Evolutionary conservation across 345 rosid genomes (phyloP), one percentile per base, ranked within the genome.

Genomic region (Corchorus capsularis): DNA sequence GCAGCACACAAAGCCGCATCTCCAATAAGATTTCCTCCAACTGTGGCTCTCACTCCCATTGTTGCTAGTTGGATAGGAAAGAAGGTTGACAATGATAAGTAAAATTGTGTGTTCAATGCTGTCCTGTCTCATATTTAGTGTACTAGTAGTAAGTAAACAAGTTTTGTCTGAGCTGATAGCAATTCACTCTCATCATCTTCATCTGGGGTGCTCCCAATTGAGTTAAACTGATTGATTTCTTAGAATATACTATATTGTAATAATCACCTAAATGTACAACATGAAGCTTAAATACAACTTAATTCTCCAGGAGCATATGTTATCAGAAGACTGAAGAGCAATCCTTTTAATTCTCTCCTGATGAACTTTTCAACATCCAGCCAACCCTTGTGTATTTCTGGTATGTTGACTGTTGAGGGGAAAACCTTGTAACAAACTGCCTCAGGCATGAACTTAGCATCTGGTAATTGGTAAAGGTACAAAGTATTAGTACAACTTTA

Each of bases 1-100:
- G 98, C 97, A 11, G 98, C 99, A 0, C 99, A 95, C 77, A 95
- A 95, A 83, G 99, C 98, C 59, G 98, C 99, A 3, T 95, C 99
- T 16, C 99, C 96, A 0, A 93, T 93, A 6, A 86, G 98, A 88
- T 93, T 95, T 82, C 97, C 99, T 0, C 98, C 98, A 3, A 93
- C 97, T 0, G 97, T 95, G 19, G 97, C 97, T 56, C 88, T 95
- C 22, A 95, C 97, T 77, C 99, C 98, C 37, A 84, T 90, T 49
- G 99, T 93, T 63, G 96, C 99, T 0, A 49, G 86, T 77, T 93
- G 98, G 98, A 93, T 96, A 32, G 96, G 97, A 67, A 93, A 89
- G 87, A 92, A 88, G 81, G 93, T 86, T 47, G 89, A 83, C 22
- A 73, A 92, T 68, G 82, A 84, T n/a, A 63, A 89, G n/a, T 78